Conservation (phyloP, 345 rosid genomes). For the Eucalyptus victrix region DNA sequence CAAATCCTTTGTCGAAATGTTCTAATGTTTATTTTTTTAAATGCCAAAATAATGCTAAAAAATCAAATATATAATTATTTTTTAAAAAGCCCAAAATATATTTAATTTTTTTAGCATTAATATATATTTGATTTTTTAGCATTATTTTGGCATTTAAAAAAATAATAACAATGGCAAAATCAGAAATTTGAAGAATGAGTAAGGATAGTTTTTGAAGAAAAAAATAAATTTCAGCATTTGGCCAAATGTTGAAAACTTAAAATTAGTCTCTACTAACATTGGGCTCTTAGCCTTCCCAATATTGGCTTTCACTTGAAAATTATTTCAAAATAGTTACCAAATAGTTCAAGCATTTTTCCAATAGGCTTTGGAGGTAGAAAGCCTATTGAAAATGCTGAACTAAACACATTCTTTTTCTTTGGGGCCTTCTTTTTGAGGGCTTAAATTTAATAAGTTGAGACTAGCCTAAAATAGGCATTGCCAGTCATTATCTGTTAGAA, state of each 20-base stretch:
- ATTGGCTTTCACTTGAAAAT: fast-evolving
- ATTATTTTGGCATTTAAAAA: too few species aligned
- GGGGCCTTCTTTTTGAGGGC: neutral
- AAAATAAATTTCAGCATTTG: too few species aligned
- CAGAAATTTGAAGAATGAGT: too few species aligned
- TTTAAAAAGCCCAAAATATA: too few species aligned
- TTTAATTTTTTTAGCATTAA: too few species aligned
- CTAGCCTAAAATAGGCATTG: neutral
- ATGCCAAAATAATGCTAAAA: too few species aligned
- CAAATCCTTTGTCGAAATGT: too few species aligned
- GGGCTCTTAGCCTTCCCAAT: fast-evolving
- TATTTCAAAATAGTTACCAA: too few species aligned
- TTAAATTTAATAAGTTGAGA: neutral
- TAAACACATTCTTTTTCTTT: fast-evolving
- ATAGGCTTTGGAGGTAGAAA: fast-evolving
- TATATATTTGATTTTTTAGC: too few species aligned
- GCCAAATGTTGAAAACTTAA: fast-evolving
- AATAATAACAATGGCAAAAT: fast-evolving
- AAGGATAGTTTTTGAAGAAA: fast-evolving
- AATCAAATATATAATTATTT: too few species aligned
- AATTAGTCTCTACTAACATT: fast-evolving
- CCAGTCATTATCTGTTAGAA: neutral
- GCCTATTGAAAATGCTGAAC: fast-evolving
- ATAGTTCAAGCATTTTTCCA: fast-evolving
- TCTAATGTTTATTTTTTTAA: too few species aligned